These are phyloP conservation scores for Aspergillus sclerotialis DNA, from an alignment of 2,329 filamentous ascomycete genomes.

Conservation along the genomic window DNA sequence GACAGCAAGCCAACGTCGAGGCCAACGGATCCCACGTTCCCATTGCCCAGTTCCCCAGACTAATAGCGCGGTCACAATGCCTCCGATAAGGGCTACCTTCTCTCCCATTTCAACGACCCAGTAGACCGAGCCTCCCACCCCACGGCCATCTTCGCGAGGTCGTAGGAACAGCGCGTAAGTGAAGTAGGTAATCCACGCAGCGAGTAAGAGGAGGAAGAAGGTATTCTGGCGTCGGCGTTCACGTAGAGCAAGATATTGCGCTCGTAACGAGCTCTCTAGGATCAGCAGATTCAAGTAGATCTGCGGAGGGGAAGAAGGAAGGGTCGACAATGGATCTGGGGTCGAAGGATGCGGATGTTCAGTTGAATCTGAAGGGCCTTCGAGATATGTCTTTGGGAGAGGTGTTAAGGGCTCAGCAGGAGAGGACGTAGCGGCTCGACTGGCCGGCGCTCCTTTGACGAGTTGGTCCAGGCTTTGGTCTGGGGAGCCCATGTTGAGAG, in stretches of 20 bases:
- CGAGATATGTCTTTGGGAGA: constrained; percentile 8
- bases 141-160: constrained; percentile 89
- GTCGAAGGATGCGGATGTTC: constrained; percentile 37
- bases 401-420: constrained; percentile 19
- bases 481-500: background rate
- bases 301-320: constrained; percentile 87
- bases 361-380: constrained; percentile 28
- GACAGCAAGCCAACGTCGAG: constrained; percentile 78
- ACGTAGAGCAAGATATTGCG: constrained; percentile 85
- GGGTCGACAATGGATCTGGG: constrained; percentile 66
- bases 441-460: constrained; percentile 67
- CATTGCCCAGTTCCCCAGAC: constrained; percentile 95
- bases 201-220: constrained; percentile 77
- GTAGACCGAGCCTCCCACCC: constrained; percentile 88
- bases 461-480: constrained; percentile 70
- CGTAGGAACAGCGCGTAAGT: constrained; percentile 86
- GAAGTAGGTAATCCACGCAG: constrained; percentile 75
- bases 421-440: constrained; percentile 11
- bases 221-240: constrained; percentile 85
- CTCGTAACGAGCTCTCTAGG: constrained; percentile 85
- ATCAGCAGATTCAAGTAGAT: constrained; percentile 98
- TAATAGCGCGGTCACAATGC: constrained; percentile 75
- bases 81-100: constrained; percentile 86
- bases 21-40: constrained; percentile 92
- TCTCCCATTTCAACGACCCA: constrained; percentile 89